Conservation (phyloP, 352 stramenopile genomes). For the Globisporangium alternatum region DNA sequence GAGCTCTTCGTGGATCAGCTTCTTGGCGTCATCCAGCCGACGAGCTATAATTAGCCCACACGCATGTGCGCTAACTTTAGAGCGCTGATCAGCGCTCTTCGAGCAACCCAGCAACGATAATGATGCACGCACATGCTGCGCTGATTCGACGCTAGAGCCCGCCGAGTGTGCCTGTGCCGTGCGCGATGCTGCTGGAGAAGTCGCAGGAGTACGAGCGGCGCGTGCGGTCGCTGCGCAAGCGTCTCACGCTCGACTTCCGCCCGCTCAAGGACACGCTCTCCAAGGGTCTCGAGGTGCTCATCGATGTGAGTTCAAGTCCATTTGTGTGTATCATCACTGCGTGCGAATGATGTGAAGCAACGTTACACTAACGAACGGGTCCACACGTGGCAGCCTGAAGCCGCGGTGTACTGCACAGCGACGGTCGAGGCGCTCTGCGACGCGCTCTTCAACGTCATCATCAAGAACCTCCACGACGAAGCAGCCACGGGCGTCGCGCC, state of each 20-base stretch:
- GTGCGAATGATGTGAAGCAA: no score
- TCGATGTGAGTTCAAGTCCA: conserved; percentile 31
- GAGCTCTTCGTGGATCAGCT: background rate
- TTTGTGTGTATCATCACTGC: background rate
- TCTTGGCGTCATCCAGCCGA: background rate
- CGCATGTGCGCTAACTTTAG: background rate
- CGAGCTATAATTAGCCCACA: background rate
- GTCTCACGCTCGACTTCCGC: conserved; percentile 54
- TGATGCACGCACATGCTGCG: background rate
- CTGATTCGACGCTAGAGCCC: background rate
- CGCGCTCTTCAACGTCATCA: conserved; percentile 42
- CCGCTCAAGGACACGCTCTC: conserved; percentile 46
- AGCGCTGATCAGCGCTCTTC: background rate
- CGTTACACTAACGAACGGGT: background rate
- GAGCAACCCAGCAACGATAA: background rate
- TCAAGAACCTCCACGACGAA: conserved; percentile 41
- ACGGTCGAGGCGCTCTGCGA: conserved; percentile 53
- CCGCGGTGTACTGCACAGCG: conserved; percentile 49
- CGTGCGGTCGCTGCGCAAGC: conserved; percentile 41
- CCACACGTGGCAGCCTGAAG: conserved; percentile 30
- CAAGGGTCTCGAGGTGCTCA: conserved; percentile 39
- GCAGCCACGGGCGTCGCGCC: conserved; percentile 23
- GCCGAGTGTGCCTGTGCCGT: background rate
- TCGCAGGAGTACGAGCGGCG: conserved; percentile 39
- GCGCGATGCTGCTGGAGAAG: conserved; percentile 23